Base-by-base conservation (phyloP, 2,329 filamentous ascomycete genomes). In the Uncinocarpus reesii region DNA sequence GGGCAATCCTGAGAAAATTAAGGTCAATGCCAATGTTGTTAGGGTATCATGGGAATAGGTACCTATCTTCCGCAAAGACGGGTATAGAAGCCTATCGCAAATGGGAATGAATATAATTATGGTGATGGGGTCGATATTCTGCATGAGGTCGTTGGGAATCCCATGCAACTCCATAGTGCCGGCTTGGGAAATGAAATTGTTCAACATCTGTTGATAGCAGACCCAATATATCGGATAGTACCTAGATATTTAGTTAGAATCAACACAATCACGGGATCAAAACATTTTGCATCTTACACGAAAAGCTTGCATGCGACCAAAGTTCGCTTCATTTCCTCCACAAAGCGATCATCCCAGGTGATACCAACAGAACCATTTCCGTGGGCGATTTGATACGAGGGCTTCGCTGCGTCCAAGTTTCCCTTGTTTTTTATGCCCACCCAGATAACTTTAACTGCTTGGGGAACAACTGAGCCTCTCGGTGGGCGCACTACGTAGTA, bases 71-170 rank as follows among this genome's bases (percentile, higher is more conserved):
- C 81, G 79, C 50, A 88, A 74, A 11, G 72, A 61, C 0, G 84
- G 84, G 65, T 87, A 89, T 50, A 88, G 57, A 31, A 80, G 13
- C 24, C 71, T 72, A 60, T 88, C 83, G 55, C 80, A 76, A 53
- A 88, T 67, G 3, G 83, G 83, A 42, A 87, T 83, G 64, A 88
- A 77, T 59, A 89, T 79, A 56, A 89, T 77, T 52, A 88, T 78
- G 16, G 81, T 78, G 54, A 89, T 77, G 4, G 84, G 83, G 63
- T 88, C 81, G 31, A 89, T 70, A 66, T 87, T 87, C 62, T 80
- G 76, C 57, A 89, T 76, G 49, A 88, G 69, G 60, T 89, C 84
- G 70, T 88, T 89, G 57, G 84, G 84, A 2, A 86, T 74, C 24
- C 83, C 83, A 59, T 83, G 71, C 1, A 82, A 76, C 46, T 75